Conservation (phyloP, 1,284 basidiomycete species). For the Cutaneotrichosporon cavernicola region DNA sequence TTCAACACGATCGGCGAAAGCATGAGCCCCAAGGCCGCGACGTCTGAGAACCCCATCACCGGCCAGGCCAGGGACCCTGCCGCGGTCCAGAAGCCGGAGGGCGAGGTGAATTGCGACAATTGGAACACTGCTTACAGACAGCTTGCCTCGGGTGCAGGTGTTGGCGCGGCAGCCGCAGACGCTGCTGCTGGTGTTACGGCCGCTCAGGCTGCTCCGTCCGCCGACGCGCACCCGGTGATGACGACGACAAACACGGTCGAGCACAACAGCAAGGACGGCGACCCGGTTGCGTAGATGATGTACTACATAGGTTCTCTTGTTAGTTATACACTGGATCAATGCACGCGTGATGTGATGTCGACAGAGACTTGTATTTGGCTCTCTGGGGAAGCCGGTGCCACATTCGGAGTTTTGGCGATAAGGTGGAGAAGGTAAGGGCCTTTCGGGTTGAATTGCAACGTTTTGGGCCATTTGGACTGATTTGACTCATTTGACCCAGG, state of each 20-base stretch:
- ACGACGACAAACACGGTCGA: constrained; percentile 49
- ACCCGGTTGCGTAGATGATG: background rate
- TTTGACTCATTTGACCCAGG: too few relatives aligned
- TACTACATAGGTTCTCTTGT: background rate
- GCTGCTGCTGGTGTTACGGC: constrained; percentile 8
- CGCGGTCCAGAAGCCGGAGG: constrained; percentile 28
- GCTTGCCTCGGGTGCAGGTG: constrained; percentile 3
- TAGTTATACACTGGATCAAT: background rate
- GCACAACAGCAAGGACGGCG: constrained; percentile 23
- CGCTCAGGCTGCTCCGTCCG: background rate
- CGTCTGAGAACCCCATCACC: constrained; percentile 43
- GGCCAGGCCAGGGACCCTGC: constrained; percentile 36
- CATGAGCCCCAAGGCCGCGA: constrained; percentile 48
- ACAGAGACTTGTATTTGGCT: background rate
- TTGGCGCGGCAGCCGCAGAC: background rate
- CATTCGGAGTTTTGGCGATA: background rate
- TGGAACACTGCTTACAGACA: constrained; percentile 14
- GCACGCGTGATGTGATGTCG: background rate
- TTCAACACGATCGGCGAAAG: constrained; percentile 42
- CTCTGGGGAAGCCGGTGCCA: background rate
- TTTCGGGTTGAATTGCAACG: too few relatives aligned
- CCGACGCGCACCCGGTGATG: constrained; percentile 26
- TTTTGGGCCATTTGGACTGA: too few relatives aligned
- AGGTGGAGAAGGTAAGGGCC: background rate
- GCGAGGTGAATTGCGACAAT: constrained; percentile 5